A percentile compares a stretch with the other conserved stretches of the same genome.
Evolutionary conservation across 345 rosid genomes (phyloP).

Genomic region (Ricinus communis): DNA sequence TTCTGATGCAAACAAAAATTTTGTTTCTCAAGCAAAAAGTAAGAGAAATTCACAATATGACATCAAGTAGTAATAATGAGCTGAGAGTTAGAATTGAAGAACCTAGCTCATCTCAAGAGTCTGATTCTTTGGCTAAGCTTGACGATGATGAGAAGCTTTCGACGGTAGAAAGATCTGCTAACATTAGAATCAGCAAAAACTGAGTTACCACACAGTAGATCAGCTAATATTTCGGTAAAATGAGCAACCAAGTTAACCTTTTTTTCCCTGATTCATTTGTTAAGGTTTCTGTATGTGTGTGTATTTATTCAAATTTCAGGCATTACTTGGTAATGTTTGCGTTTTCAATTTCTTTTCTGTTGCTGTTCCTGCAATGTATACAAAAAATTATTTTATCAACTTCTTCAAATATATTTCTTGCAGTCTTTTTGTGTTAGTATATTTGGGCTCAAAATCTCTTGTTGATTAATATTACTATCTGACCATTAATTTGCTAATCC

Average conservation of each 20-base stretch:
- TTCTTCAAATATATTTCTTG: neutral
- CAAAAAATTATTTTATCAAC: neutral
- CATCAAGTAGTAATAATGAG: constrained; percentile 8
- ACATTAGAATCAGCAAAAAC: constrained; percentile 23
- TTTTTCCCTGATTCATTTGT: too few species aligned
- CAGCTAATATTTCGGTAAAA: neutral
- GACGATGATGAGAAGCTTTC: constrained; percentile 25
- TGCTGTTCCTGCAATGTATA: neutral
- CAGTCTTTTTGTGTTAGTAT: neutral
- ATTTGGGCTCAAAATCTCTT: neutral
- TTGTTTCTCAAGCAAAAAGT: constrained; percentile 15
- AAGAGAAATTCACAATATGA: constrained; percentile 11
- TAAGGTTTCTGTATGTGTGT: too few species aligned
- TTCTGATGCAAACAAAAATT: constrained; percentile 27
- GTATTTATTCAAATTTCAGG: neutral
- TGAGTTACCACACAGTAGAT: constrained; percentile 27
- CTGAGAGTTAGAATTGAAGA: constrained; percentile 37
- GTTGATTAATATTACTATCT: neutral
- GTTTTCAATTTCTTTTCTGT: neutral
- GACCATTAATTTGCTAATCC: constrained; percentile 27
- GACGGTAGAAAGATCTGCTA: constrained; percentile 27
- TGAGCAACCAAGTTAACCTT: neutral
- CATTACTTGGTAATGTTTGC: neutral
- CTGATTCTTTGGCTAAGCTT: constrained; percentile 31
- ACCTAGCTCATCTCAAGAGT: constrained; percentile 17